These are phyloP conservation scores for Hibiscus tridactylites DNA, from an alignment of 345 rosid species.

Conservation along the genomic window DNA sequence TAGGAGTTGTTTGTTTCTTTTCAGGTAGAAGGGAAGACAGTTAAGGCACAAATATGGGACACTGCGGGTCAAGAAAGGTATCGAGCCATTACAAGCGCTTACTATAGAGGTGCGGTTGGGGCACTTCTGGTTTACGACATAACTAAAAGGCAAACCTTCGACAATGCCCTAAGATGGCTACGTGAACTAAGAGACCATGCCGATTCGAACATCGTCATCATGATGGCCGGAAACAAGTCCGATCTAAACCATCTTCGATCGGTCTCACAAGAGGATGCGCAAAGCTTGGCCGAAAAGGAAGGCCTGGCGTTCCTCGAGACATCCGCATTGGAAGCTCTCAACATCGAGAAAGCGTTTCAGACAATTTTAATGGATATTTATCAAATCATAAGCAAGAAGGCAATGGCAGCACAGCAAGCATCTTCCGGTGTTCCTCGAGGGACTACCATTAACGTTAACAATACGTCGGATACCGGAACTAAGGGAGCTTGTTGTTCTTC, in stretches of 20 bases:
- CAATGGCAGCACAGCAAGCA: not conserved
- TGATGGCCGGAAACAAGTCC: not conserved
- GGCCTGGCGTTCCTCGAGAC: slow-evolving; percentile 48
- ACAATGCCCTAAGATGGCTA: slow-evolving; percentile 53
- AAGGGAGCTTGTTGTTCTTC: not conserved
- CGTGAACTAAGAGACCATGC: slow-evolving; percentile 19
- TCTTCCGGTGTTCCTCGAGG: slow-evolving; percentile 45
- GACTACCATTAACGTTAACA: slow-evolving; percentile 50
- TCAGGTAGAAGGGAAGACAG: not conserved
- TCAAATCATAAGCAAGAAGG: not conserved
- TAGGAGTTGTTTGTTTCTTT: not conserved
- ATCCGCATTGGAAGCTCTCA: slow-evolving; percentile 28
- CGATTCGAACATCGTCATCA: not conserved
- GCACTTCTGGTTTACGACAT: not conserved
- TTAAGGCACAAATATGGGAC: not conserved
- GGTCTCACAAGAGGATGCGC: slow-evolving; percentile 31
- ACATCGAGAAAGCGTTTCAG: not conserved
- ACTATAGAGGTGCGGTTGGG: not conserved
- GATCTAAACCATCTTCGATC: slow-evolving; percentile 31
- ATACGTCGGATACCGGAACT: slow-evolving; percentile 30
- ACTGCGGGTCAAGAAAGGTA: not conserved
- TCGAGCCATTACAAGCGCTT: not conserved
- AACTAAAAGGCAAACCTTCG: slow-evolving; percentile 17
- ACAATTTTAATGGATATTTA: not conserved
- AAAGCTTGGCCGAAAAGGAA: slow-evolving; percentile 41